Percentiles rank a stretch among this genome's conserved stretches.
Evolutionary conservation across 2,329 filamentous ascomycete genomes (phyloP).

Genomic region (Pezicula neosporulosa): DNA sequence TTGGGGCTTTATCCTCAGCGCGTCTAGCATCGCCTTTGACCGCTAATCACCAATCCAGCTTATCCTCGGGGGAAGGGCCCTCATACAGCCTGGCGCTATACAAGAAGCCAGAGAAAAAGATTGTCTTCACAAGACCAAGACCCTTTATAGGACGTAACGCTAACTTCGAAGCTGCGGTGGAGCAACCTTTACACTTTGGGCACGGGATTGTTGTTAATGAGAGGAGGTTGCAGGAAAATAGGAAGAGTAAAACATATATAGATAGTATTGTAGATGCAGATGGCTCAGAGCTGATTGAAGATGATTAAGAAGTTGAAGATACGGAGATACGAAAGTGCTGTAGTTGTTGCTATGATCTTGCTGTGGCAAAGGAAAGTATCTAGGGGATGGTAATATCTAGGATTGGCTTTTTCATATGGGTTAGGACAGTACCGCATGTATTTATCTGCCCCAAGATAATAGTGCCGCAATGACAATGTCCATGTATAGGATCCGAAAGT

Average conservation of each 20-base stretch:
- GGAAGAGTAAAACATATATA: not conserved
- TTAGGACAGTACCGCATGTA: too few relatives aligned
- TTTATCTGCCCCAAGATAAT: too few relatives aligned
- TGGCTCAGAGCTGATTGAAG: slow-evolving; percentile 7
- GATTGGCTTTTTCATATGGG: too few relatives aligned
- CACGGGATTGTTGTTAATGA: not conserved
- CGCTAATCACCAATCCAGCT: not conserved
- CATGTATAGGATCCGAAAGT: too few relatives aligned
- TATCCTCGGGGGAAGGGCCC: not conserved
- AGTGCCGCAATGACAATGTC: too few relatives aligned
- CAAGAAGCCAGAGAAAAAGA: slow-evolving; percentile 3
- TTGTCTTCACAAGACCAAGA: slow-evolving; percentile 14
- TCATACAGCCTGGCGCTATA: too few relatives aligned
- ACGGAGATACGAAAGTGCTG: not conserved
- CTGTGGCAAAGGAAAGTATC: too few relatives aligned
- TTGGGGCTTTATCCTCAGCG: too few relatives aligned
- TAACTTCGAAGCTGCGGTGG: not conserved
- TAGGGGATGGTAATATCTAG: too few relatives aligned
- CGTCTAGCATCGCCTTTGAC: too few relatives aligned
- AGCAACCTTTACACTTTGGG: slow-evolving; percentile 11
- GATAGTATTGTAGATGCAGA: not conserved
- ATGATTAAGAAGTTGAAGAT: slow-evolving; percentile 12
- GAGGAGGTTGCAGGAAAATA: not conserved
- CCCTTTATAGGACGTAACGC: slow-evolving; percentile 8
- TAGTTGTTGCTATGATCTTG: not conserved